A percentile compares a stretch with the other conserved stretches of the same genome.
Conservation (phyloP, 495 filamentous ascomycete species). For the Hyaloscypha hepaticicola region DNA sequence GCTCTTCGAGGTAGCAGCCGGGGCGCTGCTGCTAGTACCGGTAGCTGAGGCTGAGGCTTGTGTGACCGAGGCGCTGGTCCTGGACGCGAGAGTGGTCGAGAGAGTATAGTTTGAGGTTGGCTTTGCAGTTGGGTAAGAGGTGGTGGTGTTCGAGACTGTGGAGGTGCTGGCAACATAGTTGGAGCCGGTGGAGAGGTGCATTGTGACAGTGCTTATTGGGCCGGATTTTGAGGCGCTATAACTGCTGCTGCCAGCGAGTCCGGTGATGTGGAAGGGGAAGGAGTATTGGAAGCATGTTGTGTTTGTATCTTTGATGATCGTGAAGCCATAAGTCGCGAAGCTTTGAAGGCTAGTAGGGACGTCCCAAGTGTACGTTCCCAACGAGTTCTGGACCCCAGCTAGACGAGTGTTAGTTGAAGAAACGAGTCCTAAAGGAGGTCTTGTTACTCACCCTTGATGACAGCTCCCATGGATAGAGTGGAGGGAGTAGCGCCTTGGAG, state of each 20-base stretch:
- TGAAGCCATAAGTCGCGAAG: conserved; percentile 25
- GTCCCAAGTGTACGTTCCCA: conserved; percentile 19
- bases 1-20: neutral
- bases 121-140: neutral
- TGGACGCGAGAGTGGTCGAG: neutral
- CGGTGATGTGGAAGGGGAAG: conserved; percentile 26
- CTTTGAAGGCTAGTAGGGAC: conserved; percentile 8
- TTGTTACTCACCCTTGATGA: conserved; percentile 5
- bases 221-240: neutral
- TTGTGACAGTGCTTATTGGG: conserved; percentile 3
- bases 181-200: conserved; percentile 5
- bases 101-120: conserved; percentile 18
- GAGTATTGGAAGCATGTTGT: conserved; percentile 28
- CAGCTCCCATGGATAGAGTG: conserved; percentile 11
- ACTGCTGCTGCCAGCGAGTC: conserved; percentile 3
- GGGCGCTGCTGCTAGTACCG: neutral
- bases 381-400: conserved; percentile 20
- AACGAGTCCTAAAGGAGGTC: neutral
- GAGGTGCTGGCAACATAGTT: neutral
- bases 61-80: neutral
- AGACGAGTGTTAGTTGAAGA: conserved; percentile 14
- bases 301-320: conserved; percentile 19
- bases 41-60: neutral
- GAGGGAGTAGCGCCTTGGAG: conserved; percentile 19
- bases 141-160: conserved; percentile 5